Conservation (phyloP, 2,329 filamentous ascomycete genomes). For the Pseudocercospora cruenta region DNA sequence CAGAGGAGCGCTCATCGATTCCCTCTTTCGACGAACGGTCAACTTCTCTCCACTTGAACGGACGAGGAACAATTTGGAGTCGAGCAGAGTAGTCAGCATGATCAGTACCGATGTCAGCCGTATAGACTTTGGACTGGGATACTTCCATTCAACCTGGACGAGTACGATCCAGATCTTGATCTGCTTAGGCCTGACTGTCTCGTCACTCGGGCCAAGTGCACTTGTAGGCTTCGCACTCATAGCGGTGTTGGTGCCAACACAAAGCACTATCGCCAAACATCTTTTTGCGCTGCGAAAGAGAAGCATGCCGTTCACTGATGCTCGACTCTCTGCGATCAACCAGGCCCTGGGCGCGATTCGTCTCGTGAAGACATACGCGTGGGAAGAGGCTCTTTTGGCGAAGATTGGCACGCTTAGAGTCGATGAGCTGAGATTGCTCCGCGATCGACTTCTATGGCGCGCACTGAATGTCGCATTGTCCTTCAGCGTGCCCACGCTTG, state of each 20-base stretch:
- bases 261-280: conserved; percentile 7
- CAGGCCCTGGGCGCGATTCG: no score
- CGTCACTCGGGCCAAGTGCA: conserved; percentile 6
- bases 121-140: conserved; percentile 11
- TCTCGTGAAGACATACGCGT: no score
- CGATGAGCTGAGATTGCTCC: no score
- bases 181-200: conserved; percentile 8
- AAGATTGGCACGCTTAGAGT: no score
- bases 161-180: conserved; percentile 7
- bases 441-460: no score
- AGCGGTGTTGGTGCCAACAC: conserved; percentile 10
- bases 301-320: no score
- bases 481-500: no score
- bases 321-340: no score
- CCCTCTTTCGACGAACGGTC: conserved; percentile 12
- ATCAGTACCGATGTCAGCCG: conserved; percentile 13
- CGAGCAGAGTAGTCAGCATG: conserved; percentile 5
- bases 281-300: conserved; percentile 6
- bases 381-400: no score
- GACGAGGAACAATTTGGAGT: no score
- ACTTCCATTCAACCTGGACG: conserved; percentile 11
- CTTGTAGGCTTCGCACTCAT: conserved; percentile 8
- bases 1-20: conserved; percentile 6
- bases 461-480: no score
- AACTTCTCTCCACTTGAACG: no score